Conservation (phyloP, 2,329 filamentous ascomycete species). For the Fusarium sp. region DNA sequence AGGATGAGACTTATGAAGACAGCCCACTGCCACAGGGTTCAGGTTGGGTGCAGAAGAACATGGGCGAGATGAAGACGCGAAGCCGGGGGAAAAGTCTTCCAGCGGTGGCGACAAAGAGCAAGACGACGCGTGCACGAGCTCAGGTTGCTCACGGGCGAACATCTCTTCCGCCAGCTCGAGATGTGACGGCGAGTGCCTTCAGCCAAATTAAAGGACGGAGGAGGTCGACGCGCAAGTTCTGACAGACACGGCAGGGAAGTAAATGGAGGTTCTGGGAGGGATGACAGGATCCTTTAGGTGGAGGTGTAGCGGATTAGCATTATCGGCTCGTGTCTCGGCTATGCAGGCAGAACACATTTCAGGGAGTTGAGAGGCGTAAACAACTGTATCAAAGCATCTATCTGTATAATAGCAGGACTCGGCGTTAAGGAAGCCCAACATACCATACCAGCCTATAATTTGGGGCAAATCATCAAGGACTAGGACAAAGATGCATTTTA, state of each 20-base stretch:
- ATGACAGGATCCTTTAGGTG: not conserved
- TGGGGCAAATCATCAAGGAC: not conserved
- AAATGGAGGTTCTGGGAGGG: conserved; percentile 16
- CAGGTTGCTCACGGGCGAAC: conserved; percentile 20
- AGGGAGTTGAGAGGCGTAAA: conserved; percentile 5
- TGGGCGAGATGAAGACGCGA: conserved; percentile 28
- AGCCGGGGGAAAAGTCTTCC: conserved; percentile 36
- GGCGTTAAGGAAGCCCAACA: conserved; percentile 22
- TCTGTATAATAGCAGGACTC: conserved; percentile 24
- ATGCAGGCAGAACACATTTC: not conserved
- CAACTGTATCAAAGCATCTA: conserved; percentile 20
- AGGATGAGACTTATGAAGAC: conserved; percentile 39
- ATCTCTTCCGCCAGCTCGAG: conserved; percentile 31
- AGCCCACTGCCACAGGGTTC: conserved; percentile 28
- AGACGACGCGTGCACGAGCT: not conserved
- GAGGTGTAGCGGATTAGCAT: not conserved
- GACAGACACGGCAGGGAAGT: conserved; percentile 13
- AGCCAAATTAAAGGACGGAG: conserved; percentile 40
- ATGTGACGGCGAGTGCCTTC: conserved; percentile 34
- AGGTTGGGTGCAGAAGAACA: conserved; percentile 37
- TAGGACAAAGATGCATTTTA: conserved; percentile 1
- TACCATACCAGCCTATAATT: conserved; percentile 2
- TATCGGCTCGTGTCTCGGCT: not conserved
- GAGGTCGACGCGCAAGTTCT: conserved; percentile 37
- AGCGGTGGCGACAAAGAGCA: conserved; percentile 14